These are phyloP conservation scores for Penicillium lagena DNA, from an alignment of 495 filamentous ascomycete genomes.

Conservation along the genomic window DNA sequence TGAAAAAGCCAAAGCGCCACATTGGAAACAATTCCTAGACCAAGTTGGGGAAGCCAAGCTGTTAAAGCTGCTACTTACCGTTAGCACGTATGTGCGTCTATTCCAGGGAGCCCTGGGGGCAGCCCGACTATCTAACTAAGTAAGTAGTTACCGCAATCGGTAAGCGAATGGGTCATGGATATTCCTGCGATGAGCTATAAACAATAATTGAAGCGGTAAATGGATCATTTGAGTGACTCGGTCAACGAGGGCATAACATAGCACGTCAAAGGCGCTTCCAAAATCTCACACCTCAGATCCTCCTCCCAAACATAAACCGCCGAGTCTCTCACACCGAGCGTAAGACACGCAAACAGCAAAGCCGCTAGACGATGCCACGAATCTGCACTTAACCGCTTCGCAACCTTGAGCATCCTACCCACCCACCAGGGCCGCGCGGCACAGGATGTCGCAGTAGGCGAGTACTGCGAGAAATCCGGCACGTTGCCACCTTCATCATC, in stretches of 20 bases:
- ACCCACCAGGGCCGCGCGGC: conserved; percentile 34
- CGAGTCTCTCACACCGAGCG: conserved; percentile 16
- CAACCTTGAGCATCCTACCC: conserved; percentile 37
- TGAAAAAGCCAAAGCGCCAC: too few relatives aligned
- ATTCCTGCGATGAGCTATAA: too few relatives aligned
- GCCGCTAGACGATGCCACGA: conserved; percentile 27
- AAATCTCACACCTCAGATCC: conserved; percentile 27
- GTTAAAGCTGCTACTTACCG: too few relatives aligned
- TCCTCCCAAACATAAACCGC: conserved; percentile 21
- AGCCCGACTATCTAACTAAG: too few relatives aligned
- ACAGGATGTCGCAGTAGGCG: conserved; percentile 14
- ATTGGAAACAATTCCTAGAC: too few relatives aligned
- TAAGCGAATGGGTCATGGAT: too few relatives aligned
- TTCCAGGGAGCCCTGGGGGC: too few relatives aligned
- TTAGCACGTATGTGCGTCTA: too few relatives aligned
- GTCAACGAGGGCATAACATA: conserved; percentile 28
- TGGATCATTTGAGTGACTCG: conserved; percentile 5
- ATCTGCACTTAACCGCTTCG: conserved; percentile 25
- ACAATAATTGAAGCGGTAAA: neutral
- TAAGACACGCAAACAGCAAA: conserved; percentile 30
- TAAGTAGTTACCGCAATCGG: too few relatives aligned
- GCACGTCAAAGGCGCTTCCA: conserved; percentile 29
- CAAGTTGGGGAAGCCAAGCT: too few relatives aligned
- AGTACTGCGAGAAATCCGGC: conserved; percentile 30
- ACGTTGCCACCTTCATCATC: neutral